Base-by-base conservation (phyloP, 2,329 filamentous ascomycete species). In the Aureobasidium sp. region DNA sequence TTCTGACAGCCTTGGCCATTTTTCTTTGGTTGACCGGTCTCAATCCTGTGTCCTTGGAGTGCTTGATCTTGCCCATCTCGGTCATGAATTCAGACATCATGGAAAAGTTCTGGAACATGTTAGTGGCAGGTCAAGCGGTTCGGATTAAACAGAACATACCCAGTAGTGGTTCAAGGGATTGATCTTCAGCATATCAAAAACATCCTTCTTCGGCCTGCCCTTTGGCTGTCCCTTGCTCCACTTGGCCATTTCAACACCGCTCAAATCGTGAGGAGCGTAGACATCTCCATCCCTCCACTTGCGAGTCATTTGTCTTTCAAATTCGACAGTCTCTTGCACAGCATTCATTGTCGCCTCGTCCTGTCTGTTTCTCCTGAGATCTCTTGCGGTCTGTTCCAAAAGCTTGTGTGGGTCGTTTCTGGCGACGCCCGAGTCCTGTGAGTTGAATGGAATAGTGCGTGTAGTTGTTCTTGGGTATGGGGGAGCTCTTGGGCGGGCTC, bases 51-150 rank as follows among this genome's bases (percentile, higher is more conserved):
- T 86, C 79, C 6, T 74, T 81, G n/a, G 83, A 81, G 72, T 88
- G 85, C 76, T 85, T 89, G 73, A 99, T 97, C 63, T 91, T 85
- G 55, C 93, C 94, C 77, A 90, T 89, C 11, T 86, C 77, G 0
- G 89, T 91, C 70, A 94, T 88, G 74, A 89, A 97, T 73, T 97
- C 91, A 36, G 89, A 89, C 76, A 97, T 88, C 64, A 99, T 84
- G 41, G 89, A 85, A 74, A 96, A 96, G 77, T 99, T 99, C 91
- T 96, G 27, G 10, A 48, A 53, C 25, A 13, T 3, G 36, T 59
- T 14, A 59, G 57, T 27, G 10, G 6, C 4, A 64, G 34, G 39
- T 58, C 2, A 11, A 7, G n/a, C 2, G 5, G 9, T 29, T 25
- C 8, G 8, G 13, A 10, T 6, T 34, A 25, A 25, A 42, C n/a